phyloP scores from a whole-genome alignment of 2,329 filamentous ascomycete genomes.

The Colletotrichum spinosum region DNA sequence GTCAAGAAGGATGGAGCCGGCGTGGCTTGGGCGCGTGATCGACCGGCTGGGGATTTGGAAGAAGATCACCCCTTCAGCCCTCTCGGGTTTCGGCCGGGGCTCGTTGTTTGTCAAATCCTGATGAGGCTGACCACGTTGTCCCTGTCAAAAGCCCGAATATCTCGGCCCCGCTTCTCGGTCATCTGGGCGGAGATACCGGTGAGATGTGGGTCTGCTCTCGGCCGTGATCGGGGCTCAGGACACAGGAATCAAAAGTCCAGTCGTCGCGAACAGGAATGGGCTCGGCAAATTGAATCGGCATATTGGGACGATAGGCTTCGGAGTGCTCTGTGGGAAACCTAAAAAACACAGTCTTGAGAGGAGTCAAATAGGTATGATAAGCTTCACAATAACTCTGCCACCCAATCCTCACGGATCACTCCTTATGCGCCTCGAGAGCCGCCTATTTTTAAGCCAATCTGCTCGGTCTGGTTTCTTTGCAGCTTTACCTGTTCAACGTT shows the following conservation, averaged over 20 bases:
- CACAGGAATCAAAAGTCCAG: background rate
- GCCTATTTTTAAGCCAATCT: no score
- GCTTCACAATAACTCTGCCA: no score
- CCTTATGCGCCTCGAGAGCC: no score
- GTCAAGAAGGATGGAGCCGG: slow-evolving; percentile 4
- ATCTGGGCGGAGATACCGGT: slow-evolving; percentile 9
- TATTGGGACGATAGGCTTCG: background rate
- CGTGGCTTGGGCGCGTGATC: slow-evolving; percentile 8
- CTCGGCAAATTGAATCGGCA: slow-evolving; percentile 20
- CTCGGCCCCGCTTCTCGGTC: slow-evolving; percentile 15
- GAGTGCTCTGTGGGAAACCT: background rate
- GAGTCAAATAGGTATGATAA: background rate
- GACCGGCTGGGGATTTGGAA: slow-evolving; percentile 6
- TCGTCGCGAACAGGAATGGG: background rate
- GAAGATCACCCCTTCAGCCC: background rate
- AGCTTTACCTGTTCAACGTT: no score
- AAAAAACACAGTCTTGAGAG: background rate
- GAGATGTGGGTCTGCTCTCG: background rate
- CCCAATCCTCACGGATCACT: no score
- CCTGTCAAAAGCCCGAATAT: slow-evolving; percentile 19
- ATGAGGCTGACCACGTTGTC: background rate
- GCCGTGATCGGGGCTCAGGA: background rate
- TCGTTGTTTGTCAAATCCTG: background rate
- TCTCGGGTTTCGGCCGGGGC: background rate
- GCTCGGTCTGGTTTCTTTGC: no score